These are phyloP conservation scores for Beauveria scarabaeidicola DNA, from an alignment of 2,329 filamentous ascomycete genomes.

Conservation along the genomic window DNA sequence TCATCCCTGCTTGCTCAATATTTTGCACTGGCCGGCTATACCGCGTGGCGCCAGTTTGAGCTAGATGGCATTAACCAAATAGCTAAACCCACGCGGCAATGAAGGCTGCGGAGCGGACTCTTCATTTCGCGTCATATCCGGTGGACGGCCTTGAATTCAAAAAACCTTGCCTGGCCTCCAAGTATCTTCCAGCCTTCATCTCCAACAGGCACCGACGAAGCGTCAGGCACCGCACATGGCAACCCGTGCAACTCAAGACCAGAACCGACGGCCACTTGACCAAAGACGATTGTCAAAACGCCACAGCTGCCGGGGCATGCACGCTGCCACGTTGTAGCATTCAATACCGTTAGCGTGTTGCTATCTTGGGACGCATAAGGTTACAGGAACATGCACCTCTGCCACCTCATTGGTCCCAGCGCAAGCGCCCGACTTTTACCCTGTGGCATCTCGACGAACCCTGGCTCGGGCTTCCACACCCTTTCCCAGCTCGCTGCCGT, in stretches of 20 bases:
- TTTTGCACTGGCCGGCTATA: background rate
- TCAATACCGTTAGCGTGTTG: slow-evolving; percentile 9
- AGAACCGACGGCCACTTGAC: background rate
- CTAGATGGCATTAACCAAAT: background rate
- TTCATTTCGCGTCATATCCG: background rate
- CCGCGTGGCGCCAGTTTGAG: slow-evolving; percentile 1
- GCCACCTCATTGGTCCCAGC: slow-evolving; percentile 4
- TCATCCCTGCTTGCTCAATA: background rate
- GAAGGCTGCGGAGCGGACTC: background rate
- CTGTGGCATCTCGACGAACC: slow-evolving; percentile 1
- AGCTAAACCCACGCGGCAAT: background rate
- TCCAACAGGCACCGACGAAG: background rate
- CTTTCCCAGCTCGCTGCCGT: background rate
- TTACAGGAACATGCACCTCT: slow-evolving; percentile 5
- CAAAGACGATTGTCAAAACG: background rate
- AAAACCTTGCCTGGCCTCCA: background rate
- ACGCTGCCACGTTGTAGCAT: background rate
- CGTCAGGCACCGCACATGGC: background rate
- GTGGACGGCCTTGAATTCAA: background rate
- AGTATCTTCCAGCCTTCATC: background rate
- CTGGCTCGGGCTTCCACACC: background rate
- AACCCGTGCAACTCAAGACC: background rate
- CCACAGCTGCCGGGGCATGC: background rate
- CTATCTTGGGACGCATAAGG: slow-evolving; percentile 10
- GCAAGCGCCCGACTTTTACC: slow-evolving; percentile 2